Evolutionary conservation across 192 early-diverging fungal genomes (phyloP).

Genomic region (Backusella morwellensis): DNA sequence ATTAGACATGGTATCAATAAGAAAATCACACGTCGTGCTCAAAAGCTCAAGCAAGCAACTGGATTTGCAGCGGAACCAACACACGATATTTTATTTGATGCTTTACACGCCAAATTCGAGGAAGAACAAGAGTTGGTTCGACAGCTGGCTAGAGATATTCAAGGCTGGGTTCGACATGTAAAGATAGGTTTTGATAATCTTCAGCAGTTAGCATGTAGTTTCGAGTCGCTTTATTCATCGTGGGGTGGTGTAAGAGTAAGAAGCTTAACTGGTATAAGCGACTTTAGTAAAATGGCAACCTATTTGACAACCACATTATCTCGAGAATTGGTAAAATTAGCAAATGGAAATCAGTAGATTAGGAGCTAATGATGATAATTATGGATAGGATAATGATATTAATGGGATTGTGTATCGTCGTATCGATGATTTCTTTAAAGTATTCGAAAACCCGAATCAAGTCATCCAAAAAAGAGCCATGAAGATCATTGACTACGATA

Average conservation of each 20-base stretch:
- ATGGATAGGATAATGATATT: conserved; percentile 17
- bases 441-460: conserved; percentile 60
- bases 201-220: background rate
- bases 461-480: conserved; percentile 74
- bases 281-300: conserved; percentile 31
- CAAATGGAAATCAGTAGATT: background rate
- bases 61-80: conserved; percentile 41
- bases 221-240: conserved; percentile 40
- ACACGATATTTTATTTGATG: conserved; percentile 17
- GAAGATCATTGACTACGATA: conserved; percentile 75
- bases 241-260: conserved; percentile 17
- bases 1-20: conserved; percentile 72
- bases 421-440: conserved; percentile 46
- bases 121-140: conserved; percentile 12
- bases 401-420: conserved; percentile 5
- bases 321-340: conserved; percentile 30
- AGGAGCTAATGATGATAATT: background rate
- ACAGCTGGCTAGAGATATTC: conserved; percentile 11
- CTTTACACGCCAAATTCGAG: conserved; percentile 12
- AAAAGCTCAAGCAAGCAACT: conserved; percentile 63
- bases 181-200: conserved; percentile 7
- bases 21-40: conserved; percentile 58
- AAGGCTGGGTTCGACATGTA: conserved; percentile 20
- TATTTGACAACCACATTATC: conserved; percentile 36
- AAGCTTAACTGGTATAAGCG: conserved; percentile 19